Conservation (phyloP, 2,329 filamentous ascomycete genomes). For the Intubia oerlemansii region DNA sequence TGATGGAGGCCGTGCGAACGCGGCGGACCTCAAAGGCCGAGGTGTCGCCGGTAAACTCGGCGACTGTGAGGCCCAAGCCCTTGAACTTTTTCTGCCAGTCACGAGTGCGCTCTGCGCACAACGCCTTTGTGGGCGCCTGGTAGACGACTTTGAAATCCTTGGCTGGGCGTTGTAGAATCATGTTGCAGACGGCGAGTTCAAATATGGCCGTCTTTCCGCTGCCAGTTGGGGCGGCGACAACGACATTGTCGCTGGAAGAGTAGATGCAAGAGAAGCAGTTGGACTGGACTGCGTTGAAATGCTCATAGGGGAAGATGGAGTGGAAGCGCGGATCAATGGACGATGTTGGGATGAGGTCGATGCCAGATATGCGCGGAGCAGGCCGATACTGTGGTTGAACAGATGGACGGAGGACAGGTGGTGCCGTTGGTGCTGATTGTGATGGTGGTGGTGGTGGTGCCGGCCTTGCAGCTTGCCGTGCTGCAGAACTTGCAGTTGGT, state of each 20-base stretch:
- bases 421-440: too few species aligned
- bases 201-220: slow-evolving; percentile 70
- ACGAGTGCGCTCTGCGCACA: slow-evolving; percentile 54
- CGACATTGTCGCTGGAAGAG: slow-evolving; percentile 49
- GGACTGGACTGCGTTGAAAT: slow-evolving; percentile 70
- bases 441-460: too few species aligned
- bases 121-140: slow-evolving; percentile 64
- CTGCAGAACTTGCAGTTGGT: too few species aligned
- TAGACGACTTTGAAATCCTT: slow-evolving; percentile 63
- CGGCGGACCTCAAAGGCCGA: slow-evolving; percentile 41
- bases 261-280: slow-evolving; percentile 52
- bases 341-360: slow-evolving; percentile 16
- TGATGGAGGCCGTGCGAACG: slow-evolving; percentile 57
- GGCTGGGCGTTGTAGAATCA: slow-evolving; percentile 32
- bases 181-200: slow-evolving; percentile 60
- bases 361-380: slow-evolving; percentile 10
- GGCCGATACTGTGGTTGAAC: background rate
- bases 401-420: background rate
- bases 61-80: too few species aligned
- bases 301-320: slow-evolving; percentile 46
- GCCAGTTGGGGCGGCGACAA: slow-evolving; percentile 63
- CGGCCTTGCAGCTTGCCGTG: too few species aligned
- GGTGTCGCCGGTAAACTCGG: slow-evolving; percentile 68
- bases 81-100: slow-evolving; percentile 73
- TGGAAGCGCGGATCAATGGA: slow-evolving; percentile 46